Percentiles rank a stretch among this genome's conserved stretches.
These are phyloP conservation scores for Trametes gibbosa DNA, from an alignment of 768 basidiomycete genomes.

Conservation along the genomic window DNA sequence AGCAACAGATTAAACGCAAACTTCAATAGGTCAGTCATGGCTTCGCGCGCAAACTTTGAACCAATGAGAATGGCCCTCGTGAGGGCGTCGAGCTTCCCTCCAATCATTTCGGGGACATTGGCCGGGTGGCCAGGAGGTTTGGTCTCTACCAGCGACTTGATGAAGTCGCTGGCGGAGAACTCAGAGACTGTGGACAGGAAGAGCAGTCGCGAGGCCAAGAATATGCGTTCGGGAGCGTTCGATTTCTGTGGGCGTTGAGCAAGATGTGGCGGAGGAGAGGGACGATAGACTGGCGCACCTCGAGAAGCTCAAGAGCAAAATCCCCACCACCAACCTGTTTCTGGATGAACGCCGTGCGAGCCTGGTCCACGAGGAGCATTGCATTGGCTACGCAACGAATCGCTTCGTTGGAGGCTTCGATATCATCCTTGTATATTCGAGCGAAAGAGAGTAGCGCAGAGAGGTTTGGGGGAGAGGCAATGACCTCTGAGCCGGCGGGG, in stretches of 20 bases:
- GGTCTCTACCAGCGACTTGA: conserved; percentile 62
- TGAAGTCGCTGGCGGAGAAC: conserved; percentile 41
- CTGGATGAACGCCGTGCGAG: conserved; percentile 54
- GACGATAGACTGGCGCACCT: conserved; percentile 40
- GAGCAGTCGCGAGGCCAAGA: conserved; percentile 72
- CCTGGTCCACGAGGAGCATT: conserved; percentile 62
- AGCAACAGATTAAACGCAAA: conserved; percentile 77
- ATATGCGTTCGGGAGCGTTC: conserved; percentile 57
- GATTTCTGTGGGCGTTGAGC: conserved; percentile 50
- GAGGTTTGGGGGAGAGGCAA: conserved; percentile 56
- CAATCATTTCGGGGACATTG: conserved; percentile 62
- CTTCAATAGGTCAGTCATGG: conserved; percentile 82
- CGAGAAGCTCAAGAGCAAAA: conserved; percentile 51
- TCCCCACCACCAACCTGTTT: conserved; percentile 65
- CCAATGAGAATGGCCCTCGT: conserved; percentile 47
- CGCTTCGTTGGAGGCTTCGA: conserved; percentile 64
- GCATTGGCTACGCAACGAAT: conserved; percentile 79
- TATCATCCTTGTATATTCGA: conserved; percentile 51
- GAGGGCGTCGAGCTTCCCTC: conserved; percentile 58
- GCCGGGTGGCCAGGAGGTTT: conserved; percentile 47
- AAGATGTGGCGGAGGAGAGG: conserved; percentile 15
- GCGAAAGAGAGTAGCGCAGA: conserved; percentile 52
- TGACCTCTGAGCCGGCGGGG: conserved; percentile 60
- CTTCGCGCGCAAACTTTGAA: conserved; percentile 59
- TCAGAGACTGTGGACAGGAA: conserved; percentile 67